Evolutionary conservation across 2,329 filamentous ascomycete species (phyloP).

Genomic region (Metarhizium robertsii): DNA sequence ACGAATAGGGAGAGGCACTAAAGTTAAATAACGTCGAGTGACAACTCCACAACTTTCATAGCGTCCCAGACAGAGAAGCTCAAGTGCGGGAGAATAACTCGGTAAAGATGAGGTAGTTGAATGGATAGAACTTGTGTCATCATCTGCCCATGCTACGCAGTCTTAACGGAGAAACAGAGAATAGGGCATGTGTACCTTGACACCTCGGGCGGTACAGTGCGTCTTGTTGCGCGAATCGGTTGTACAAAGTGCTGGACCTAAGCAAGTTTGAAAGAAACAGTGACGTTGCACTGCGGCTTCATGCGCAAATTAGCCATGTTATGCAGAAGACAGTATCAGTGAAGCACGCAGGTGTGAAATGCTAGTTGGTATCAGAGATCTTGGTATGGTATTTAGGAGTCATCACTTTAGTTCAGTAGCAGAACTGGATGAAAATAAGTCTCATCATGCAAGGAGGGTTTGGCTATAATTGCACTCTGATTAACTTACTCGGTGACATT

Average conservation of each 20-base stretch:
- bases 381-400: constrained; percentile 57
- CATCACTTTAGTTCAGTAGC: constrained; percentile 63
- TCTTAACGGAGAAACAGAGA: not conserved
- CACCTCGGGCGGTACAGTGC: not conserved
- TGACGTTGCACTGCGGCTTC: not conserved
- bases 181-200: not conserved
- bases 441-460: constrained; percentile 46
- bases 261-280: not conserved
- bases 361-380: constrained; percentile 38
- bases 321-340: not conserved
- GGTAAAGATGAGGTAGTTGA: constrained; percentile 59
- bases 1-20: constrained; percentile 35
- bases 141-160: constrained; percentile 13
- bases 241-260: not conserved
- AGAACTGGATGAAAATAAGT: constrained; percentile 59
- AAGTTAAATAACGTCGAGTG: constrained; percentile 48
- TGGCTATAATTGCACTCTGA: no score
- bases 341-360: not conserved
- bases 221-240: not conserved
- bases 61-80: constrained; percentile 31
- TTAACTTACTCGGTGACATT: no score
- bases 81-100: constrained; percentile 66
- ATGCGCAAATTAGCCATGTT: not conserved
- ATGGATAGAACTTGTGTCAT: constrained; percentile 60
- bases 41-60: constrained; percentile 72